phyloP scores from a whole-genome alignment of 768 basidiomycete genomes.

The Suillus fuscotomentosus region DNA sequence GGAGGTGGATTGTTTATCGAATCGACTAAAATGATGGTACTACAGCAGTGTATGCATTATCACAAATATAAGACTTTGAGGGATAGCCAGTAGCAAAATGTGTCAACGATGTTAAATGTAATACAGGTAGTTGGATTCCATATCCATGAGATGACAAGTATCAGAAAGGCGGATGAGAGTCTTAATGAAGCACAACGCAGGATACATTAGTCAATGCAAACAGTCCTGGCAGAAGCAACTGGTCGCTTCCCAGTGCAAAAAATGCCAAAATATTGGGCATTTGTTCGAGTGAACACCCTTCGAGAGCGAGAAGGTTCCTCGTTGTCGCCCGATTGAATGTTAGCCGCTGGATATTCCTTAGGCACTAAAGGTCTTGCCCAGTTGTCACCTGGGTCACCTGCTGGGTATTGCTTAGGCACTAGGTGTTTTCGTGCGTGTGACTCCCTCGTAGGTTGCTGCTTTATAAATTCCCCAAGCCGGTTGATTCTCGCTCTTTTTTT shows the following conservation, averaged over 20 bases:
- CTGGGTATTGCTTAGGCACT: slow-evolving; percentile 5
- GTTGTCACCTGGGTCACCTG: background rate
- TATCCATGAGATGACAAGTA: background rate
- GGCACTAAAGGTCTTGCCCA: background rate
- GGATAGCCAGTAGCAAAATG: background rate
- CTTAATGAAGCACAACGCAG: background rate
- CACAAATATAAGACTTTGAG: background rate
- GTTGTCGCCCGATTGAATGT: slow-evolving; percentile 3
- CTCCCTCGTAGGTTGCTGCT: background rate
- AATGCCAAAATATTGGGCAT: slow-evolving; percentile 32
- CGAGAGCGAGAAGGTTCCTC: slow-evolving; percentile 5
- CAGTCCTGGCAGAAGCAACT: background rate
- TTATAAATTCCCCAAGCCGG: background rate
- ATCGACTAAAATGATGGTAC: slow-evolving; percentile 15
- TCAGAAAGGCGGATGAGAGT: background rate
- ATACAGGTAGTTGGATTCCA: too few relatives aligned
- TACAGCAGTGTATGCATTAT: background rate
- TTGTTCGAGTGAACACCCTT: slow-evolving; percentile 15
- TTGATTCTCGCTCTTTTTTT: slow-evolving; percentile 4
- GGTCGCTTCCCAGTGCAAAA: slow-evolving; percentile 35
- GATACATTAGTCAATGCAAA: background rate
- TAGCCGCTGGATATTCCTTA: slow-evolving; percentile 5
- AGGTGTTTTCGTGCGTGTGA: background rate
- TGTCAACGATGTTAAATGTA: background rate
- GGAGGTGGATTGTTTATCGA: slow-evolving; percentile 28